Base-by-base conservation (phyloP, 225 moss, liverwort and hornwort genomes). In the Climacium dendroides region DNA sequence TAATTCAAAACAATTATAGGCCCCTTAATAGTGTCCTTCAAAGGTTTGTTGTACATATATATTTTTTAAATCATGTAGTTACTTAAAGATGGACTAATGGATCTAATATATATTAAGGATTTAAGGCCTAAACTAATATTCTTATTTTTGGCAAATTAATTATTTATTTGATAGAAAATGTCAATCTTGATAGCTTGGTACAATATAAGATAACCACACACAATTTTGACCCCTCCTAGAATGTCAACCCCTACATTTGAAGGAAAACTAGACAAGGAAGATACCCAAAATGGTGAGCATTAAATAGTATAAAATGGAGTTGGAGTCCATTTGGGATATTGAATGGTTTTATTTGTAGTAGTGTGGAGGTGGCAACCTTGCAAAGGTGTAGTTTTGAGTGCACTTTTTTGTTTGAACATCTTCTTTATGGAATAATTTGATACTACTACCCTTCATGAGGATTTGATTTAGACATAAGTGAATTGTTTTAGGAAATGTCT, bases 361-460 rank as follows among this genome's bases (percentile, higher is more conserved):
- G 10, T 3, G 1, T n/a, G 6, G 65, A 65, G 35, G 20, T 65
- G 4, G 2, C 6, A 18, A 66, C n/a, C 6, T n/a, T 65, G 5
- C 10, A 35, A 65, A 20, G 0, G 2, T 1, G 3, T 64, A 6
- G 12, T 20, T n/a, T 22, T 11, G 4, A 0, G 1, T 11, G 4
- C 1, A 6, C 2, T 7, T 37, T 66, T 20, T 66, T 20, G 6
- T 8, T 22, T n/a, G 0, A 20, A 11, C n/a, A 19, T 66, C 66
- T 66, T 66, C 4, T n/a, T n/a, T 37, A 7, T 11, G 1, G 3
- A 11, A 67, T 37, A 0, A 2, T 20, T 66, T 66, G 12, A 37
- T 67, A 37, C 0, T 11, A 13, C 7, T 12, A 37, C 1, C 7
- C 35, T 12, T 13, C 2, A 6, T 4, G 3, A 35, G 7, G 22